These are phyloP conservation scores for Drechslerella coelobrocha DNA, from an alignment of 2,329 filamentous ascomycete species.

Conservation along the genomic window DNA sequence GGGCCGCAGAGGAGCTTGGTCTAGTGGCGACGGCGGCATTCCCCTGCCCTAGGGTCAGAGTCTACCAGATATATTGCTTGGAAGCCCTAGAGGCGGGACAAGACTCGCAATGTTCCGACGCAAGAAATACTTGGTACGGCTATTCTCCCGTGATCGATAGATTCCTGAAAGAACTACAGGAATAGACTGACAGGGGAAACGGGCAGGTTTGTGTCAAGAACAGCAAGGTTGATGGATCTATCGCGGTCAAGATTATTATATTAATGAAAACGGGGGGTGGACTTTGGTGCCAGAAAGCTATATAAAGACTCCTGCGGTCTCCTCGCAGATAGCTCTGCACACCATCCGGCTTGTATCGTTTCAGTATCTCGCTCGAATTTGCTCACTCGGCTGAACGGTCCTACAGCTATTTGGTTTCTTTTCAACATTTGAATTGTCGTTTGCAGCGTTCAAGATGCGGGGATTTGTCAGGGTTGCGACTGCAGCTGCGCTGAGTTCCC, in stretches of 20 bases:
- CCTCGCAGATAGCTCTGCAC: conserved; percentile 11
- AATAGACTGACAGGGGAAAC: no score
- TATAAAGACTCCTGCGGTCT: conserved; percentile 22
- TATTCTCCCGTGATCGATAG: conserved; percentile 4
- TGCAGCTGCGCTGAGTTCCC: conserved; percentile 28
- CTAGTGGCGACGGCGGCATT: no score
- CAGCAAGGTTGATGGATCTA: no score
- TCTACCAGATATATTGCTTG: background rate
- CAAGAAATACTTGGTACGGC: conserved; percentile 14
- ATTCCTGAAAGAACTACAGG: no score
- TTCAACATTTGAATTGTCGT: no score
- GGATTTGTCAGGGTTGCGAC: conserved; percentile 25
- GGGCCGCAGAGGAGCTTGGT: no score
- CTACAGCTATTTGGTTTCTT: conserved; percentile 7
- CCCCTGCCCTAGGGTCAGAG: no score
- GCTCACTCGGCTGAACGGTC: conserved; percentile 28
- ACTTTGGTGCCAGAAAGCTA: conserved; percentile 13
- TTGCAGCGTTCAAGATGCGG: conserved; percentile 42
- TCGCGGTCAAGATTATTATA: conserved; percentile 9
- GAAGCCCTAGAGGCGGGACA: conserved; percentile 43
- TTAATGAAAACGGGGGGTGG: conserved; percentile 7
- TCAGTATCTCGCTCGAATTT: conserved; percentile 38
- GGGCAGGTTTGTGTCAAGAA: no score
- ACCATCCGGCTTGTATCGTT: conserved; percentile 22
- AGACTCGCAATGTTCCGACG: conserved; percentile 47